phyloP scores from a whole-genome alignment of 1,139 yeast species.

The Zhuliangozyma blackwelliae region DNA sequence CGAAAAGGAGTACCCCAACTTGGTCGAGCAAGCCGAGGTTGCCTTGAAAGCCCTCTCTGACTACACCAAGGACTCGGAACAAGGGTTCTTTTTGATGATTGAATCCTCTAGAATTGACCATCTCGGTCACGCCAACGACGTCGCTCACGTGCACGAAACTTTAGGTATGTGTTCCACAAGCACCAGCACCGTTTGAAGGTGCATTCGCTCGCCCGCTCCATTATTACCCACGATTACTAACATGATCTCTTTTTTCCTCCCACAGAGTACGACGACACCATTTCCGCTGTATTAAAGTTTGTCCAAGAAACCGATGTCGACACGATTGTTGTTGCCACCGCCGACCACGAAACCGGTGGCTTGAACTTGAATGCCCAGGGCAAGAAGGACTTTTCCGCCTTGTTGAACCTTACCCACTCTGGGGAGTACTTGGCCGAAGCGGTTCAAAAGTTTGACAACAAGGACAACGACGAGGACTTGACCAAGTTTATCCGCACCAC shows the following conservation, averaged over 20 bases:
- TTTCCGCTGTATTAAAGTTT: conserved; percentile 62
- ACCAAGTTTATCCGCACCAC: conserved; percentile 41
- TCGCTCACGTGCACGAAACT: conserved; percentile 37
- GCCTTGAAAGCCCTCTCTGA: conserved; percentile 62
- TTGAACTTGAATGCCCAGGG: conserved; percentile 68
- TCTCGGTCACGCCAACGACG: conserved; percentile 87
- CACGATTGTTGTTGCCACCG: conserved; percentile 70
- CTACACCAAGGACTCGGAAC: conserved; percentile 63
- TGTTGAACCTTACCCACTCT: conserved; percentile 62
- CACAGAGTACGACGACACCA: conserved; percentile 69
- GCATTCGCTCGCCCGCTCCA: too few relatives aligned
- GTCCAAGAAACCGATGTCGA: conserved; percentile 62
- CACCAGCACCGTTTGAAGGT: too few relatives aligned
- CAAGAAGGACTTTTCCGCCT: conserved; percentile 40
- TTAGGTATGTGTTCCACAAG: neutral
- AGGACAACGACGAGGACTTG: conserved; percentile 25
- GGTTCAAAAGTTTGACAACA: conserved; percentile 19
- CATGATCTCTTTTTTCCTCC: too few relatives aligned
- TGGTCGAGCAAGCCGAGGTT: conserved; percentile 67
- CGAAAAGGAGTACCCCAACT: conserved; percentile 55
- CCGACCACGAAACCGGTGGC: conserved; percentile 94
- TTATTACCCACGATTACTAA: too few relatives aligned
- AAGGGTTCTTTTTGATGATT: conserved; percentile 75
- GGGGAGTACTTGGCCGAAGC: conserved; percentile 58
- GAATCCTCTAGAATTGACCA: conserved; percentile 92